These are phyloP conservation scores for Lachancea waltii DNA, from an alignment of 805 yeast genomes.

Conservation along the genomic window DNA sequence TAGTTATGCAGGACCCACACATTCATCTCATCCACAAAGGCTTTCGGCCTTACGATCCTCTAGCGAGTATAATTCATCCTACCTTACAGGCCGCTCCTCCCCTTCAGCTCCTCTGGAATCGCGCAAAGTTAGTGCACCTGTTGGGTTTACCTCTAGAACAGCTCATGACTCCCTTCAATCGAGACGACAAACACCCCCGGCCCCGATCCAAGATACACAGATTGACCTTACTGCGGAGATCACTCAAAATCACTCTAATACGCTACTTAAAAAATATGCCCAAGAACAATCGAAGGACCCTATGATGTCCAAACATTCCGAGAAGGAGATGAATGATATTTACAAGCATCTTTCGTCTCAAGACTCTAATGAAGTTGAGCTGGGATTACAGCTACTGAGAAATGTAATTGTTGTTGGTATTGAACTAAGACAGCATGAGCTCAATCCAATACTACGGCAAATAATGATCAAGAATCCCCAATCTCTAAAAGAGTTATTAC, in stretches of 20 bases:
- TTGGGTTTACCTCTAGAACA: slow-evolving; percentile 10
- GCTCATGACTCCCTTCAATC: slow-evolving; percentile 10
- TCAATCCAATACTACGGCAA: slow-evolving; percentile 17
- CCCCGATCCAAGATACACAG: no score
- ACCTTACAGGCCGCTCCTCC: no score
- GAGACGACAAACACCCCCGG: no score
- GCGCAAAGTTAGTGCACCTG: slow-evolving; percentile 5
- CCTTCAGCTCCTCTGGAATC: slow-evolving; percentile 7
- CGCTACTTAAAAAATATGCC: slow-evolving; percentile 25
- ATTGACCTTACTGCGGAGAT: slow-evolving; percentile 30
- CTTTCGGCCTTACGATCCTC: slow-evolving; percentile 5
- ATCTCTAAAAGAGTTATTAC: slow-evolving; percentile 28
- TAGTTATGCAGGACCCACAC: slow-evolving; percentile 31
- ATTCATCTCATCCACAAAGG: slow-evolving; percentile 13
- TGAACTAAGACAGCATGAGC: slow-evolving; percentile 10
- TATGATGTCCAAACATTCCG: neutral
- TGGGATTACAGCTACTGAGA: slow-evolving; percentile 17
- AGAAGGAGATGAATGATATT: slow-evolving; percentile 7
- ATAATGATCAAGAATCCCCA: slow-evolving; percentile 25
- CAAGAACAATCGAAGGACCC: slow-evolving; percentile 8
- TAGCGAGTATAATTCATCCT: slow-evolving; percentile 8
- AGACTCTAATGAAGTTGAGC: slow-evolving; percentile 20
- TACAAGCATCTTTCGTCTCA: slow-evolving; percentile 17
- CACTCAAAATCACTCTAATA: slow-evolving; percentile 17
- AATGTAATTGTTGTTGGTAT: slow-evolving; percentile 1